These are phyloP conservation scores for Exophiala lecanii-corni DNA, from an alignment of 2,329 filamentous ascomycete species.

Conservation along the genomic window DNA sequence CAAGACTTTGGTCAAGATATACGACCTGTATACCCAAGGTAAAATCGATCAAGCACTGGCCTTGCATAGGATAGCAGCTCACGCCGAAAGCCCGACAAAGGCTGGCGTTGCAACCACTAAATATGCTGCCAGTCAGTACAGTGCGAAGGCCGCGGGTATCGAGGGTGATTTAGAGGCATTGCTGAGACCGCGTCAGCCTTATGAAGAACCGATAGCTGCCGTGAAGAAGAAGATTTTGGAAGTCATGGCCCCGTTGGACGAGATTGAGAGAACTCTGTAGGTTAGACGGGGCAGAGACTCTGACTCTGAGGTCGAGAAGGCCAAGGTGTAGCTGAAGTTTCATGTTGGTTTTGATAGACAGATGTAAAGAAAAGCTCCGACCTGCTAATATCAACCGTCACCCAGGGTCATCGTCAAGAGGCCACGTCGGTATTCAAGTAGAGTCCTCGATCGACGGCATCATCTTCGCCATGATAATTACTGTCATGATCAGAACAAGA, in stretches of 20 bases:
- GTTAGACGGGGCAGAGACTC: too few species aligned
- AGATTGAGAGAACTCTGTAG: constrained; percentile 17
- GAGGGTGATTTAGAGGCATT: constrained; percentile 55
- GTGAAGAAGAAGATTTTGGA: constrained; percentile 40
- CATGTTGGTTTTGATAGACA: too few species aligned
- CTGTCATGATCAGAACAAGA: too few species aligned
- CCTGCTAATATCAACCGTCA: too few species aligned
- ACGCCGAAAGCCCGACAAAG: constrained; percentile 64
- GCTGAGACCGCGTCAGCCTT: constrained; percentile 55
- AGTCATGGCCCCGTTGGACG: constrained; percentile 26
- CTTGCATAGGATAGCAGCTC: constrained; percentile 57
- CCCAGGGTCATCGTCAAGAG: too few species aligned
- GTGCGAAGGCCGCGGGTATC: constrained; percentile 56
- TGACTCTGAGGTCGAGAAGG: too few species aligned
- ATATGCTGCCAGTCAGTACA: constrained; percentile 60
- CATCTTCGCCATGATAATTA: too few species aligned
- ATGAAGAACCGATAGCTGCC: constrained; percentile 44
- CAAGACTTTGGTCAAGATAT: constrained; percentile 54
- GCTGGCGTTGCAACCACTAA: constrained; percentile 64
- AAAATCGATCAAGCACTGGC: constrained; percentile 54
- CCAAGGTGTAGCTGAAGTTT: too few species aligned
- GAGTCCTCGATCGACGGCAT: too few species aligned
- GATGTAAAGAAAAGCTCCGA: too few species aligned
- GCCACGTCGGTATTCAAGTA: too few species aligned
- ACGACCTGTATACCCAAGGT: constrained; percentile 56